Conservation (phyloP, 2,329 filamentous ascomycete genomes). For the Stachybotrys echinatus region DNA sequence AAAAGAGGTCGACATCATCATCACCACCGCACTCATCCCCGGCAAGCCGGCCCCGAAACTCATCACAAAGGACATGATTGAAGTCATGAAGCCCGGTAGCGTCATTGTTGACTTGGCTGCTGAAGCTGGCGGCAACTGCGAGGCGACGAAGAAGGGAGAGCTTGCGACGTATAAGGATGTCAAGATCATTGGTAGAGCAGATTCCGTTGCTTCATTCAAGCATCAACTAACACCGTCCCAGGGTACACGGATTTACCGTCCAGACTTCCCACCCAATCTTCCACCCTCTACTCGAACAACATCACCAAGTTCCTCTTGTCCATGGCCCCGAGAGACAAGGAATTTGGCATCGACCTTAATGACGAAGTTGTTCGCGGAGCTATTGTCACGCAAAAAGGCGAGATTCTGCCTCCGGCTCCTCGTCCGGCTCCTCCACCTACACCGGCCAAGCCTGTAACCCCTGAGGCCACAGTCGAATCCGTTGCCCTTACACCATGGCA, state of each 20-base stretch:
- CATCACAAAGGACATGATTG: constrained; percentile 74
- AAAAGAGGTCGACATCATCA: constrained; percentile 83
- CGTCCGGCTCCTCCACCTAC: constrained; percentile 56
- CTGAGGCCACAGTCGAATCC: constrained; percentile 44
- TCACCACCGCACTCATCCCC: constrained; percentile 88
- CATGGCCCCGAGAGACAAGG: constrained; percentile 70
- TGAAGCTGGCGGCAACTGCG: constrained; percentile 84
- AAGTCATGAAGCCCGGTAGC: constrained; percentile 84
- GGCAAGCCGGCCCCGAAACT: constrained; percentile 78
- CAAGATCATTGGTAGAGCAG: constrained; percentile 69
- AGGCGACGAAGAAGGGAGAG: constrained; percentile 71
- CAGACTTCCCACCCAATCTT: constrained; percentile 80
- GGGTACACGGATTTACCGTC: constrained; percentile 86
- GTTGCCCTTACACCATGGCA: constrained; percentile 77
- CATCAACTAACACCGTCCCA: constrained; percentile 16
- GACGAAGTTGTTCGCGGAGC: constrained; percentile 84
- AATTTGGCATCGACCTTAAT: constrained; percentile 72
- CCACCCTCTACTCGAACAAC: constrained; percentile 89
- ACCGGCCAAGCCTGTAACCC: constrained; percentile 32
- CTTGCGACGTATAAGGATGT: constrained; percentile 69
- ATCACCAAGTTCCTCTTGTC: constrained; percentile 85
- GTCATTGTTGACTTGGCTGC: constrained; percentile 85
- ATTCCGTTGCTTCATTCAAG: neutral
- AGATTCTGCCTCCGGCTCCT: constrained; percentile 70
- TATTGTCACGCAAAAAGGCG: constrained; percentile 74